Evolutionary conservation across 2,329 filamentous ascomycete species (phyloP).

Genomic region (Coniella lustricola): DNA sequence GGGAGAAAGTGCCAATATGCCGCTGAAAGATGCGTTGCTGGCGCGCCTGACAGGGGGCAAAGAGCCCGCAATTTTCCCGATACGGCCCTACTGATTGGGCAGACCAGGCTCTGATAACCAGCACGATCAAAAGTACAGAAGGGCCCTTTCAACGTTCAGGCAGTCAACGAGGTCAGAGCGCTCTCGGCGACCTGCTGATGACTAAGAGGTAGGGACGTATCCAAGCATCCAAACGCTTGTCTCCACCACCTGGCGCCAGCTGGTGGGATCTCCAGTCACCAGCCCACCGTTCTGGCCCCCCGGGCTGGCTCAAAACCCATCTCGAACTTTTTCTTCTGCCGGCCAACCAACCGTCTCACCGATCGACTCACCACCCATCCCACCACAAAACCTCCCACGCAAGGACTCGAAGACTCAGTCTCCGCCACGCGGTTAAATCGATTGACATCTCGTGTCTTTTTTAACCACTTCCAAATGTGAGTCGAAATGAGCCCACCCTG

Average conservation of each 20-base stretch:
- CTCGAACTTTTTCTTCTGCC: constrained; percentile 22
- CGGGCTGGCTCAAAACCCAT: constrained; percentile 20
- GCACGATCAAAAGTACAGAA: not conserved
- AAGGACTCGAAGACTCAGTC: constrained; percentile 98
- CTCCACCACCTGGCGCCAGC: too few species aligned
- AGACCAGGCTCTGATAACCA: not conserved
- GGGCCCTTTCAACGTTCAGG: not conserved
- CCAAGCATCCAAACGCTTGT: too few species aligned
- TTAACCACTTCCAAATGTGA: constrained; percentile 11
- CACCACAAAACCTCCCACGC: constrained; percentile 20
- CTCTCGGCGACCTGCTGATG: too few species aligned
- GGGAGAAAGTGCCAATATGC: not conserved
- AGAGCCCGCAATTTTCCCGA: constrained; percentile 4
- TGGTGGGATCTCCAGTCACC: not conserved
- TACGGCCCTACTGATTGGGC: constrained; percentile 4
- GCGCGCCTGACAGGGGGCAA: constrained; percentile 3
- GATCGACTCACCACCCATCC: constrained; percentile 24
- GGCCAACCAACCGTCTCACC: constrained; percentile 10
- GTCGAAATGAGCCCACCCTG: constrained; percentile 13
- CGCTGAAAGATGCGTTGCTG: constrained; percentile 10
- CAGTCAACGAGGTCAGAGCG: too few species aligned
- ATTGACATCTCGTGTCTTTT: constrained; percentile 91
- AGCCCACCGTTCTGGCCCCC: constrained; percentile 10
- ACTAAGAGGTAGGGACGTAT: too few species aligned
- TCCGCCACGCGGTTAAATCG: constrained; percentile 99